phyloP scores from a whole-genome alignment of 2,329 filamentous ascomycete species.

The Eurotiales sp. region DNA sequence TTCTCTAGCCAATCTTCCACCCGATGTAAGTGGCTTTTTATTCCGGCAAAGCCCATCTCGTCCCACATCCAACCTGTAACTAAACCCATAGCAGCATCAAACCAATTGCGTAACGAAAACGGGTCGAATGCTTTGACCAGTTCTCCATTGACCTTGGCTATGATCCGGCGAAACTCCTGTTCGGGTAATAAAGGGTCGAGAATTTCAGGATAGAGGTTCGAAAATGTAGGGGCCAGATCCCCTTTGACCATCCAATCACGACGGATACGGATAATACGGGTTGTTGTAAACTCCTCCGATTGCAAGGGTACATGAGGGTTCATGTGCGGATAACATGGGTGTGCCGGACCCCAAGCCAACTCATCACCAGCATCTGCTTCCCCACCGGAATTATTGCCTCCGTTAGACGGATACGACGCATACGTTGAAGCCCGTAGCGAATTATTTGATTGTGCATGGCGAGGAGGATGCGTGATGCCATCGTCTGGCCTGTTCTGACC shows the following conservation, averaged over 20 bases:
- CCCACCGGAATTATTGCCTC: constrained; percentile 33
- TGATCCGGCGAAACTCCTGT: constrained; percentile 76
- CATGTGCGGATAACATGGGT: constrained; percentile 90
- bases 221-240: constrained; percentile 88
- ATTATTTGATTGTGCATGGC: constrained; percentile 38
- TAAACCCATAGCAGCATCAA: constrained; percentile 75
- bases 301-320: constrained; percentile 84
- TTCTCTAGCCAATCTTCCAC: constrained; percentile 79
- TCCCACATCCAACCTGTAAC: constrained; percentile 95
- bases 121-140: constrained; percentile 77
- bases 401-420: constrained; percentile 37
- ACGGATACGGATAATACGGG: constrained; percentile 85
- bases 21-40: constrained; percentile 66
- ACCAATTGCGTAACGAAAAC: constrained; percentile 68
- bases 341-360: constrained; percentile 85
- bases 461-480: constrained; percentile 21
- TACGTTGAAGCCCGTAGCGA: constrained; percentile 40
- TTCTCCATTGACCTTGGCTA: constrained; percentile 77
- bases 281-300: constrained; percentile 70
- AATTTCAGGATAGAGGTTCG: constrained; percentile 94
- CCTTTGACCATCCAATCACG: constrained; percentile 89
- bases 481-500: constrained; percentile 19
- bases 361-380: constrained; percentile 60
- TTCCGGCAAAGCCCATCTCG: constrained; percentile 71
- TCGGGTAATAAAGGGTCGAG: constrained; percentile 82